Evolutionary conservation across 371 early-diverging fungal species (phyloP).

Genomic region (Mucor saturninus): DNA sequence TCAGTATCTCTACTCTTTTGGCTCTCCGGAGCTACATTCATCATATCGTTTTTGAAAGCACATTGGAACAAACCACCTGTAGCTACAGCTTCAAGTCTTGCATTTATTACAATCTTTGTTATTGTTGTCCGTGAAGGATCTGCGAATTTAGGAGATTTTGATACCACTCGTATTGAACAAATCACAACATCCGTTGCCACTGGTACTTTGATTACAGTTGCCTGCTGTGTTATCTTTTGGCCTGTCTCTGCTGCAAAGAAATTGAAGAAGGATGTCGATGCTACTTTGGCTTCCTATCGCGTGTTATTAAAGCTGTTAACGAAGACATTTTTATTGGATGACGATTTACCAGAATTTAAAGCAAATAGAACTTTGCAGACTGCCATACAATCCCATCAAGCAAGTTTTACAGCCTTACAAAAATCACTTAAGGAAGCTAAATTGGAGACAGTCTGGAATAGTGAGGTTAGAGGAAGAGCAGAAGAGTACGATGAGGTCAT

Average conservation of each 20-base stretch:
- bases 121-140: slow-evolving; percentile 58
- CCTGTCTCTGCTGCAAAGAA: slow-evolving; percentile 64
- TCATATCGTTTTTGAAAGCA: slow-evolving; percentile 65
- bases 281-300: slow-evolving; percentile 60
- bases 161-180: slow-evolving; percentile 57
- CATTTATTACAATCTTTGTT: slow-evolving; percentile 64
- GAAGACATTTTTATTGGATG: slow-evolving; percentile 72
- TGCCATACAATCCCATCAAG: slow-evolving; percentile 66
- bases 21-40: slow-evolving; percentile 64
- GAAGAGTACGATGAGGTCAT: slow-evolving; percentile 50
- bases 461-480: slow-evolving; percentile 51
- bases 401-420: slow-evolving; percentile 66
- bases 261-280: slow-evolving; percentile 62
- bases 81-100: slow-evolving; percentile 66
- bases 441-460: slow-evolving; percentile 62
- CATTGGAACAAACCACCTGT: slow-evolving; percentile 68
- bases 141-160: slow-evolving; percentile 56
- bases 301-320: slow-evolving; percentile 61
- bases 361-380: slow-evolving; percentile 56
- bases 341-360: slow-evolving; percentile 58
- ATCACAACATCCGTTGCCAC: slow-evolving; percentile 60
- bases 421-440: slow-evolving; percentile 67
- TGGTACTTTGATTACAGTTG: slow-evolving; percentile 61
- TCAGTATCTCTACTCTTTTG: slow-evolving; percentile 57
- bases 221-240: slow-evolving; percentile 64